Evolutionary conservation across 768 basidiomycete species (phyloP), one percentile per base, ranked within the genome.

Genomic region (Boletus sensibilis): DNA sequence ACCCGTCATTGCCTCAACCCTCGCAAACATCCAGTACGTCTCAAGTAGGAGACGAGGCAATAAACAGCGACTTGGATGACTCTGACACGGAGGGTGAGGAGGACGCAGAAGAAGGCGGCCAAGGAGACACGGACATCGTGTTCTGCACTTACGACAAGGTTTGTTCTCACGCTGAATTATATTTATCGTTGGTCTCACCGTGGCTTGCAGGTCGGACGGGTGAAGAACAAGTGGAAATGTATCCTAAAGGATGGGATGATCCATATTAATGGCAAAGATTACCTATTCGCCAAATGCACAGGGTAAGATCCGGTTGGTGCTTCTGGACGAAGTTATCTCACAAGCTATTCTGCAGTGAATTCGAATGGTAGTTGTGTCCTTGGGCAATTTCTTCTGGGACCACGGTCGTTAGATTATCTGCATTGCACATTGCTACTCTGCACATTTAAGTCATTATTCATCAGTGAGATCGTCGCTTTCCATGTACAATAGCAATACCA

Each of bases 191-290:
- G 37, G 33, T 47, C 54, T 61, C 18, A 57, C 48, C 18, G 27
- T 38, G 13, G 38, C 23, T 5, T 41, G 20, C 62, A 98, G 95
- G 96, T 98, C 35, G 94, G 95, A 42, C 83, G 97, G n/a, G 96
- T 98, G 25, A 99, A 98, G 77, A 98, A 97, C 77, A 99, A 98
- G 77, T 99, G 97, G 97, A 99, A 98, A 79, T 95, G 94, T 57
- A 86, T 92, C 23, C 81, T 99, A 50, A 97, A 97, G 74, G 97
- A 98, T 62, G 97, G 97, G 4, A 93, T 98, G 87, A 91, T 98
- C 60, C 92, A 94, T 64, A 84, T 97, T 63, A 97, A 97, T 61
- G 96, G 96, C 31, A 93, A 91, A 66, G 97, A 99, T 67, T 99
- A 98, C 75, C 82, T 99, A 16, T 99, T 99, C 68, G 84, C 91